phyloP scores from a whole-genome alignment of 208 protist species.

The Leishmania martiniquensis region DNA sequence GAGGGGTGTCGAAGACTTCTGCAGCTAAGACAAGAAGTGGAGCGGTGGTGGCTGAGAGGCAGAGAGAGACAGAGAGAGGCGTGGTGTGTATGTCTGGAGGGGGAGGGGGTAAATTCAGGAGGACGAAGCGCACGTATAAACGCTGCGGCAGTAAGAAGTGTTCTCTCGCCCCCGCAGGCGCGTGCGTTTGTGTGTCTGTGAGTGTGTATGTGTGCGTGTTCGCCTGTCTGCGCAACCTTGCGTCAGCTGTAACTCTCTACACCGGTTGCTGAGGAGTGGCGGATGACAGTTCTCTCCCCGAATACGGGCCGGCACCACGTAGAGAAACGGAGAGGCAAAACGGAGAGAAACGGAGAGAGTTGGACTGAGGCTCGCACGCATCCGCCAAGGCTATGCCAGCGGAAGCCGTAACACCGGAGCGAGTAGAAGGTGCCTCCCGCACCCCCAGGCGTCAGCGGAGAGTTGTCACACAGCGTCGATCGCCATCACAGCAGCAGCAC shows the following conservation, averaged over 20 bases:
- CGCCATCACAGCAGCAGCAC: conserved; percentile 2
- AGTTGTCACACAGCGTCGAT: not conserved
- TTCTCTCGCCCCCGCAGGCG: too few species aligned
- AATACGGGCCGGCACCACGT: too few species aligned
- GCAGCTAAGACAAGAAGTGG: not conserved
- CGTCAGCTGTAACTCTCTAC: not conserved
- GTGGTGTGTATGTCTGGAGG: too few species aligned
- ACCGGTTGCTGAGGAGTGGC: not conserved
- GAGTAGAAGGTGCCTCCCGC: not conserved
- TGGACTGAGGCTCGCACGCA: not conserved
- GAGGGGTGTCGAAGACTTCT: not conserved
- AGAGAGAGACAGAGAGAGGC: not conserved
- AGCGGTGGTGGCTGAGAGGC: not conserved
- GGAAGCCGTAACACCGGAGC: not conserved
- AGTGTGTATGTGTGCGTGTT: not conserved
- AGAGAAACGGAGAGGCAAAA: not conserved
- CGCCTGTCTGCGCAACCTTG: not conserved
- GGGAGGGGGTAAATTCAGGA: not conserved
- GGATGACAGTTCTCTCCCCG: not conserved
- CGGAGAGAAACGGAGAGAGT: not conserved
- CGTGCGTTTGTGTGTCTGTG: not conserved
- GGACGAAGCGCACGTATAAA: too few species aligned
- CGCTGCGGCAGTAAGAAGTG: too few species aligned
- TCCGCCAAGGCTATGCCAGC: not conserved
- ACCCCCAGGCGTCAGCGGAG: not conserved